Conservation (phyloP, 768 basidiomycete species). For the Trametes cubensis region DNA sequence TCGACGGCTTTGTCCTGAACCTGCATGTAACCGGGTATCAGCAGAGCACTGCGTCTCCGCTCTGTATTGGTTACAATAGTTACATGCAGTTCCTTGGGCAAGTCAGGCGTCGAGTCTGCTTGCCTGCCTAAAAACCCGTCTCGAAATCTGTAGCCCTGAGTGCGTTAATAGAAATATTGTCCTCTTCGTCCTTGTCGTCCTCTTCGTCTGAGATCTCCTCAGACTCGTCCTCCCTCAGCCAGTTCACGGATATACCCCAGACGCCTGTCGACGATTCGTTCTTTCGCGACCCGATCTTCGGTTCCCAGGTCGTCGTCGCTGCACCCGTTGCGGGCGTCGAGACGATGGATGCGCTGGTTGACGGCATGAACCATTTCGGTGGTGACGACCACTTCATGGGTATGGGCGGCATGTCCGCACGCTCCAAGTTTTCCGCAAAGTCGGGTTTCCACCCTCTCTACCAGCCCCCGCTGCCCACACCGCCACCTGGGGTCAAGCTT, state of each 20-base stretch:
- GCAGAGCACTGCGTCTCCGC: too few relatives aligned
- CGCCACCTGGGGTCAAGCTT: constrained; percentile 77
- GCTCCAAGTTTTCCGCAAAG: constrained; percentile 54
- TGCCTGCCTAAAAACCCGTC: too few relatives aligned
- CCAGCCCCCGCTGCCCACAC: constrained; percentile 81
- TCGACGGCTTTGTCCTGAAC: too few relatives aligned
- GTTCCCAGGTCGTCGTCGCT: constrained; percentile 60
- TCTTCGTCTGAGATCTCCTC: too few relatives aligned
- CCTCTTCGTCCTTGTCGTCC: too few relatives aligned
- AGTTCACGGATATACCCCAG: constrained; percentile 72
- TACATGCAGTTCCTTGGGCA: too few relatives aligned
- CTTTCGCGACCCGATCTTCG: constrained; percentile 32
- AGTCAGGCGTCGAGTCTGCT: too few relatives aligned
- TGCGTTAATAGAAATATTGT: too few relatives aligned
- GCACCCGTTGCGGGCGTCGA: constrained; percentile 81
- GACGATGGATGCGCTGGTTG: constrained; percentile 86
- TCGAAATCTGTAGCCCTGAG: too few relatives aligned
- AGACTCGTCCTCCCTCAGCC: constrained; percentile 62
- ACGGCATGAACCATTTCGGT: constrained; percentile 78
- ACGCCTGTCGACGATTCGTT: constrained; percentile 58
- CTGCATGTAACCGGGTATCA: too few relatives aligned
- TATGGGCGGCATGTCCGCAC: constrained; percentile 44
- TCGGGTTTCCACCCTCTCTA: constrained; percentile 73
- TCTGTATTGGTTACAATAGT: too few relatives aligned
- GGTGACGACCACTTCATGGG: constrained; percentile 56